Base-by-base conservation (phyloP, 2,329 filamentous ascomycete species). In the Acrocalymma vagum region DNA sequence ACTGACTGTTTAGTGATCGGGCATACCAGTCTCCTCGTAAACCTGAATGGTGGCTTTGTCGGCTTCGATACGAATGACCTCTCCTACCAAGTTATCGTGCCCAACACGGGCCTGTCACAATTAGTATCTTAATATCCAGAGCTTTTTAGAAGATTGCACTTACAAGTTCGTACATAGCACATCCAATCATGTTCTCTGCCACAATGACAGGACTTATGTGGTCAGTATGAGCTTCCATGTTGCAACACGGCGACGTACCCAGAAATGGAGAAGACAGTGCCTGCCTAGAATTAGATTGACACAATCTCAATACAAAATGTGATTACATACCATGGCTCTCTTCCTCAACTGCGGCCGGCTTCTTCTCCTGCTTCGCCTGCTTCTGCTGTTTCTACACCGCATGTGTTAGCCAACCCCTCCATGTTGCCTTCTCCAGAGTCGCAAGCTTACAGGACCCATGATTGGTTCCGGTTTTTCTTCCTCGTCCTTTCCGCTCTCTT, bases 101-200 rank as follows among this genome's bases (percentile, higher is more conserved):
- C 94, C 92, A 62, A 99, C 93, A 78, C 83, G 88, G 72, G 95
- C 92, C 89, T 93, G 53, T 21, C 32, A 13, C 6, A 8, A 27
- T 67, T 30, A 66, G 37, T 34, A 16, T 18, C 5, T 11, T 29
- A 32, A 5, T 9, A 24, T 21, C 14, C 25, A 11, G 18, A 29
- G 7, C 3, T n/a, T 42, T 27, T 21, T 39, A 20, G 26, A 21
- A 13, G 1, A 39, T 37, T 16, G 9, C 22, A 72, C 84, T 61
- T 80, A 91, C 91, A 78, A 99, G 81, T 78, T 99, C 94, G 84
- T 97, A 96, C 94, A 99, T 99, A 73, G 94, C 92, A 82, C 94
- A 94, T 73, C 94, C 94, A 69, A 93, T 90, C 92, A 99, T 96
- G 75, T 96, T 86, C 79, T 97, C 93, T 70, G 93, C 94, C 61